These are phyloP conservation scores for Holtermannia corniformis DNA, from an alignment of 768 basidiomycete genomes.

Conservation along the genomic window DNA sequence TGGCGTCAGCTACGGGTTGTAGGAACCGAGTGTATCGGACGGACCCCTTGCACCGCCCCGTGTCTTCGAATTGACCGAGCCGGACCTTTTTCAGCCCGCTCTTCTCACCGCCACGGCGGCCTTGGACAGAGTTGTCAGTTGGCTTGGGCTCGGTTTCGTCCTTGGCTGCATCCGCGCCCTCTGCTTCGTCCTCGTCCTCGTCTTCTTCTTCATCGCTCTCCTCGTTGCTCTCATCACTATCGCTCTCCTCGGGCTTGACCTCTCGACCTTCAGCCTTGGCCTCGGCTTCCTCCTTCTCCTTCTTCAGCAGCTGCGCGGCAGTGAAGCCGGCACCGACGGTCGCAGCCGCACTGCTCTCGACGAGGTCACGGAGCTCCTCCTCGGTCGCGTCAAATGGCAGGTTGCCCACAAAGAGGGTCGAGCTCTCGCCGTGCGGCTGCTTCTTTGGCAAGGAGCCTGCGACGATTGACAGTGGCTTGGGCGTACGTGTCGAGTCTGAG, in stretches of 20 bases:
- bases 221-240: constrained; percentile 13
- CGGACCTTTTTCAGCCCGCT: constrained; percentile 59
- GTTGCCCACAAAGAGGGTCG: constrained; percentile 87
- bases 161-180: constrained; percentile 47
- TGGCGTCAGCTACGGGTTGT: not conserved
- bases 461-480: constrained; percentile 41
- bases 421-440: constrained; percentile 57
- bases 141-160: constrained; percentile 38
- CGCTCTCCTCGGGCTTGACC: constrained; percentile 13
- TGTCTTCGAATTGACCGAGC: constrained; percentile 94
- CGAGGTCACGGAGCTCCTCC: constrained; percentile 58
- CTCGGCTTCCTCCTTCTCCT: constrained; percentile 9
- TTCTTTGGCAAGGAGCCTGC: constrained; percentile 59
- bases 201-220: constrained; percentile 26
- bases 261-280: constrained; percentile 14
- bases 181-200: constrained; percentile 36
- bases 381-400: constrained; percentile 84
- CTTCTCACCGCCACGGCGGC: constrained; percentile 25
- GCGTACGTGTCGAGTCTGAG: constrained; percentile 42
- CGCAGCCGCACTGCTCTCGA: constrained; percentile 55
- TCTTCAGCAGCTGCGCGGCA: constrained; percentile 10
- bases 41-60: constrained; percentile 90
- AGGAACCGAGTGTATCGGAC: constrained; percentile 18
- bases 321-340: constrained; percentile 16
- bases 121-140: not conserved